Conservation (phyloP, 2,329 filamentous ascomycete genomes). For the Arthrobotrys entomopaga region DNA sequence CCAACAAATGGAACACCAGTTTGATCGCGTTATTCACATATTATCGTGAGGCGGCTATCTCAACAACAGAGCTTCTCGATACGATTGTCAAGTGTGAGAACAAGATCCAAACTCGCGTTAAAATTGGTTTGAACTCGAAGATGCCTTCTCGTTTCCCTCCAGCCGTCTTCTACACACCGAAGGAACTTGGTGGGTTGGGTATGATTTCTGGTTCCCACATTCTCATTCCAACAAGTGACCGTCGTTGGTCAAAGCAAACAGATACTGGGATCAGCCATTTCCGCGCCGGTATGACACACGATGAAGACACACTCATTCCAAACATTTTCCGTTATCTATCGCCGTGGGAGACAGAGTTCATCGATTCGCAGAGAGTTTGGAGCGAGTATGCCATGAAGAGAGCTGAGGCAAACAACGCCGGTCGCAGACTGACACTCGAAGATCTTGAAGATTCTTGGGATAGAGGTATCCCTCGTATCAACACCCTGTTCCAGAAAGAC, state of each 20-base stretch:
- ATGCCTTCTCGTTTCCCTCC: constrained; percentile 99
- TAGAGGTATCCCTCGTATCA: constrained; percentile 94
- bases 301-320: constrained; percentile 96
- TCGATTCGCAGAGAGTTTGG: constrained; percentile 98
- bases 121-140: constrained; percentile 98
- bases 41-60: constrained; percentile 96
- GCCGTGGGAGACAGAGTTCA: constrained; percentile 98
- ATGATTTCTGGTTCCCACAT: constrained; percentile 99
- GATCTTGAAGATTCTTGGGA: constrained; percentile 99
- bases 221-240: constrained; percentile 94
- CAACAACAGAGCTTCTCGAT: constrained; percentile 90
- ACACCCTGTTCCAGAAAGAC: constrained; percentile 98
- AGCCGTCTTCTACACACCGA: constrained; percentile 98
- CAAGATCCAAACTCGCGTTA: constrained; percentile 98
- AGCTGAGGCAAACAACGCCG: constrained; percentile 95
- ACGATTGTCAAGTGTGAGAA: constrained; percentile 99
- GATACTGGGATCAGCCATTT: constrained; percentile 97
- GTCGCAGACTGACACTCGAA: constrained; percentile 90
- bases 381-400: constrained; percentile 99
- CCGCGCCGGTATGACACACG: constrained; percentile 95
- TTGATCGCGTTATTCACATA: constrained; percentile 98
- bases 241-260: constrained; percentile 98
- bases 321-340: constrained; percentile 99
- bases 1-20: constrained; percentile 99
- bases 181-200: constrained; percentile 93